Conservation (phyloP, 2,329 filamentous ascomycete species). For the Myriangium duriaei region DNA sequence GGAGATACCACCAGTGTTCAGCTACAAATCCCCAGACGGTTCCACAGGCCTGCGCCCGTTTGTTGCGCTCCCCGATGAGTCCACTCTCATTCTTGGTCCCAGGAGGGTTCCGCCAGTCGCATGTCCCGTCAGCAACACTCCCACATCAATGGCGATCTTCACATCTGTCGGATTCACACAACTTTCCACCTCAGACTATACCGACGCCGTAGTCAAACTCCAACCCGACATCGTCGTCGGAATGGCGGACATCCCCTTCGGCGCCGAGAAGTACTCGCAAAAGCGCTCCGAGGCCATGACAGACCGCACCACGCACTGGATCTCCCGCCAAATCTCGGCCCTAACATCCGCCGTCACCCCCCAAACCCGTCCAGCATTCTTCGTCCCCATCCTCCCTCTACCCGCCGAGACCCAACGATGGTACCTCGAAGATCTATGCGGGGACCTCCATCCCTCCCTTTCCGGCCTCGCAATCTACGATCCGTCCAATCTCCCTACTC, state of each 20-base stretch:
- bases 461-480: constrained; percentile 70
- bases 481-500: constrained; percentile 51
- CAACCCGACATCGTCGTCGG: constrained; percentile 70
- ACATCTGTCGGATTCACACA: constrained; percentile 77
- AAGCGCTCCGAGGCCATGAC: constrained; percentile 76
- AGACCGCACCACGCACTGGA: constrained; percentile 74
- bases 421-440: constrained; percentile 63
- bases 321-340: constrained; percentile 49
- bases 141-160: constrained; percentile 59
- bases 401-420: constrained; percentile 62
- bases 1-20: constrained; percentile 40
- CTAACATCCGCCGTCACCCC: constrained; percentile 7
- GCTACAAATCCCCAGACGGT: constrained; percentile 30
- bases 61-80: constrained; percentile 54
- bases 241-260: constrained; percentile 59
- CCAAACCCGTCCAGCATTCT: constrained; percentile 38
- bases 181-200: constrained; percentile 58
- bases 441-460: constrained; percentile 46
- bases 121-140: constrained; percentile 46
- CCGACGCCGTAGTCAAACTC: constrained; percentile 49
- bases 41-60: constrained; percentile 60
- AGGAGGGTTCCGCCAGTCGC: constrained; percentile 65
- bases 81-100: constrained; percentile 60
- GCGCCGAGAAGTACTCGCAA: constrained; percentile 27
- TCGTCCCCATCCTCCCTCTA: constrained; percentile 60